phyloP scores from a whole-genome alignment of 208 protist genomes.

The Trypanosoma scelopori region DNA sequence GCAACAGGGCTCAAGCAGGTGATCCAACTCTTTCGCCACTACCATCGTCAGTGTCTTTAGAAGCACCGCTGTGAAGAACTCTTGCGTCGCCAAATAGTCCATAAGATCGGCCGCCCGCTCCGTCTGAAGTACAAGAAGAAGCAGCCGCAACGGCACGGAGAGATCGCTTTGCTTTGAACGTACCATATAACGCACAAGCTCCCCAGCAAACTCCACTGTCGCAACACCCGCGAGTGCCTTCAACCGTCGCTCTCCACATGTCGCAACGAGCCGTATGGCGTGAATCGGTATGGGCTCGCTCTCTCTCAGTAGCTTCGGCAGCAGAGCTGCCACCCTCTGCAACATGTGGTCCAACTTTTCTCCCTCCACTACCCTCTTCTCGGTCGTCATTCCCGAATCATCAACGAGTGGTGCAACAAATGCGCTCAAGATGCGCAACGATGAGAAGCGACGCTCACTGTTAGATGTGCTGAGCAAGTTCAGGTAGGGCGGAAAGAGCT shows the following conservation, averaged over 20 bases:
- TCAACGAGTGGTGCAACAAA: constrained; percentile 45
- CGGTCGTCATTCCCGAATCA: constrained; percentile 1
- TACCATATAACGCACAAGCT: constrained; percentile 34
- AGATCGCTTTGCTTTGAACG: constrained; percentile 26
- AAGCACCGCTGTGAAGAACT: constrained; percentile 47
- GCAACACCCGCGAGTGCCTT: constrained; percentile 35
- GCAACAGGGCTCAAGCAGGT: constrained; percentile 33
- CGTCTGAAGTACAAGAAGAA: constrained; percentile 27
- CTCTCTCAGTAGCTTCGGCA: constrained; percentile 67
- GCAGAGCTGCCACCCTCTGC: constrained; percentile 17
- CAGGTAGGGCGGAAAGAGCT: constrained; percentile 59
- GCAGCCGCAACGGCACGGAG: constrained; percentile 23
- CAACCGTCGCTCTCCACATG: constrained; percentile 59
- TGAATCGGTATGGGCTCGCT: constrained; percentile 81
- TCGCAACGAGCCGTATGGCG: constrained; percentile 77
- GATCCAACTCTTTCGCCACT: constrained; percentile 28
- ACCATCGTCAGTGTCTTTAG: constrained; percentile 42
- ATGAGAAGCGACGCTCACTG: constrained; percentile 56
- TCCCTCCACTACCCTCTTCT: constrained; percentile 23
- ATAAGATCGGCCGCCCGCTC: constrained; percentile 28
- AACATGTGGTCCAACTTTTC: constrained; percentile 36
- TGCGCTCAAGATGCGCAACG: constrained; percentile 75
- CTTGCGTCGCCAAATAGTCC: constrained; percentile 37
- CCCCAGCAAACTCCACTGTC: constrained; percentile 28
- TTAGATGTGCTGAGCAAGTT: constrained; percentile 57